These are phyloP conservation scores for Penicillium subrubescens DNA, from an alignment of 495 filamentous ascomycete species.

Conservation along the genomic window DNA sequence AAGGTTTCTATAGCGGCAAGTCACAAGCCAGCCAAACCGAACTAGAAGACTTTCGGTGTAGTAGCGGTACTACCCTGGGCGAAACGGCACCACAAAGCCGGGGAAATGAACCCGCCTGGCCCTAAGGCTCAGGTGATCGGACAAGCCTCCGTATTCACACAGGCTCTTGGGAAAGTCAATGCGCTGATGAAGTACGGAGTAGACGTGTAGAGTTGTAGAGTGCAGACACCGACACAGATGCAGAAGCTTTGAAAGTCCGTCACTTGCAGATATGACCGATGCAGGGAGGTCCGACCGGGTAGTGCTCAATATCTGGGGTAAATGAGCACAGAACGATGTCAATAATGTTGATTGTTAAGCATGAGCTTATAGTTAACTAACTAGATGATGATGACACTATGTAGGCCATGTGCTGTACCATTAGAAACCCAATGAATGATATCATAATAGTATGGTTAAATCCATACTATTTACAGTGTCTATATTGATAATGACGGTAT, in stretches of 20 bases:
- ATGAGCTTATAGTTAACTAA: background rate
- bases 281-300: background rate
- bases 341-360: background rate
- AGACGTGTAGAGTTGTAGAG: background rate
- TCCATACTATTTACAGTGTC: too few relatives aligned
- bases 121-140: conserved; percentile 17
- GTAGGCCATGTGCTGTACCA: background rate
- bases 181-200: background rate
- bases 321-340: background rate
- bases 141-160: conserved; percentile 7
- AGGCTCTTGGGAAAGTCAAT: background rate
- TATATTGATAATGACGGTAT: too few relatives aligned
- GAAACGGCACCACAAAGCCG: conserved; percentile 6
- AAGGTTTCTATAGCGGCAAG: background rate
- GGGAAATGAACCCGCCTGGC: background rate
- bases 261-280: conserved; percentile 8
- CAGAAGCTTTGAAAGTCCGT: background rate
- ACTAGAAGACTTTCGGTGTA: background rate
- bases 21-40: conserved; percentile 9
- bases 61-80: background rate
- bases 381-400: background rate
- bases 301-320: background rate
- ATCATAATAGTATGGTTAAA: too few relatives aligned
- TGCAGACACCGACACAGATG: background rate
- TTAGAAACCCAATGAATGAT: background rate